Conservation (phyloP, 208 protist species). For the Tritrichomonas foetus region DNA sequence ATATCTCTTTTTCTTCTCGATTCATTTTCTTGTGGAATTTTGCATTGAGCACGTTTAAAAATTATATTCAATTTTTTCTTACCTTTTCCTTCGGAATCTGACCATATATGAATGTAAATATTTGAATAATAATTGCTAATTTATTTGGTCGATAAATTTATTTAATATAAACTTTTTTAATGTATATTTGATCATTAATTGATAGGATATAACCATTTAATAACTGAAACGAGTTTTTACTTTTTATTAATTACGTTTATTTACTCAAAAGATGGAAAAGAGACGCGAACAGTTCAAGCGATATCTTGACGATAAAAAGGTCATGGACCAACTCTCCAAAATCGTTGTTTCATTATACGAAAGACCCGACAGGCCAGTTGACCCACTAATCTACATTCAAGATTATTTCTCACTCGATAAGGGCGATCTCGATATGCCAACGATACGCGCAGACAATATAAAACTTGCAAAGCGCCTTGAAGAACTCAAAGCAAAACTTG, state of each 20-base stretch:
- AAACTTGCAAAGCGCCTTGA: not conserved
- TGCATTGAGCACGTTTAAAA: not conserved
- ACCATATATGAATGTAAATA: not conserved
- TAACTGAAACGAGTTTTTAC: too few relatives aligned
- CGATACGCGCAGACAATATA: not conserved
- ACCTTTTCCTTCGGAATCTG: not conserved
- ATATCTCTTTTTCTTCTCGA: not conserved
- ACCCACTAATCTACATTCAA: conserved; percentile 11
- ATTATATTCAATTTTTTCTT: not conserved
- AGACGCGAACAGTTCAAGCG: not conserved
- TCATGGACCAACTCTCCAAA: not conserved
- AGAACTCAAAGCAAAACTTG: not conserved
- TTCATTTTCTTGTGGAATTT: not conserved
- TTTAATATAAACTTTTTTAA: not conserved
- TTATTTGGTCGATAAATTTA: not conserved
- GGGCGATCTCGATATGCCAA: not conserved
- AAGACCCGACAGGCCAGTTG: not conserved
- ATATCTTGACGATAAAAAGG: conserved; percentile 22
- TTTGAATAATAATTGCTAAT: not conserved
- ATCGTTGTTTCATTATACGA: conserved; percentile 18
- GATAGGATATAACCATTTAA: not conserved
- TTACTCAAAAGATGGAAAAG: not conserved
- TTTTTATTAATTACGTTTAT: too few relatives aligned
- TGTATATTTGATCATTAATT: not conserved
- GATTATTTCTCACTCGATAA: not conserved